Evolutionary conservation across 192 early-diverging fungal species (phyloP).

Genomic region (Linnemannia schmuckeri): DNA sequence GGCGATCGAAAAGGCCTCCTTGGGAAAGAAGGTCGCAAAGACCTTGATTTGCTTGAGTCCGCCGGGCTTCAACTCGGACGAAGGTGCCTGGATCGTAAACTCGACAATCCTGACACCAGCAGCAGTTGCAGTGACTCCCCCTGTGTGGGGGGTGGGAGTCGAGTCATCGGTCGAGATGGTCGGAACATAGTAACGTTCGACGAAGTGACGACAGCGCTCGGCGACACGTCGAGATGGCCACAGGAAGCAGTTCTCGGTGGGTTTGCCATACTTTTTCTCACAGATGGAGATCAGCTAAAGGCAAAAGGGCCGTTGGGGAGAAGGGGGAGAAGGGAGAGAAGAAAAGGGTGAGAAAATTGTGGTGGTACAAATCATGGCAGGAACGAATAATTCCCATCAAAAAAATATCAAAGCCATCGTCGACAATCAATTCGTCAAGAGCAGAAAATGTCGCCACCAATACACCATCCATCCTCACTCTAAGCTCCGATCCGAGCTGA

Average conservation of each 20-base stretch:
- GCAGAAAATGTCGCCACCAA: constrained; percentile 6
- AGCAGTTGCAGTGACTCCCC: constrained; percentile 9
- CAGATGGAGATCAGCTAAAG: constrained; percentile 58
- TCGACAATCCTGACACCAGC: constrained; percentile 73
- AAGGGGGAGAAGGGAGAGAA: neutral
- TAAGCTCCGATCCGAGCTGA: neutral
- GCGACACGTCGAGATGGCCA: constrained; percentile 80
- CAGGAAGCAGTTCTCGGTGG: constrained; percentile 76
- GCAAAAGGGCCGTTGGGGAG: neutral
- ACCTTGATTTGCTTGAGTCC: constrained; percentile 56
- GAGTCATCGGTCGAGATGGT: constrained; percentile 45
- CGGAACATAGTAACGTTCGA: constrained; percentile 62
- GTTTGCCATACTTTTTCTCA: constrained; percentile 74
- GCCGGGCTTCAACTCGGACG: constrained; percentile 59
- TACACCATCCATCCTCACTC: neutral
- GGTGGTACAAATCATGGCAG: neutral
- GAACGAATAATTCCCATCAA: neutral
- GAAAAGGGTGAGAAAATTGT: neutral
- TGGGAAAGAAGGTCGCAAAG: constrained; percentile 83
- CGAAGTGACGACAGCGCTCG: constrained; percentile 75
- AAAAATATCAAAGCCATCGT: neutral
- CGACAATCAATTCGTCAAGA: neutral
- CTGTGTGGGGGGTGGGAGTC: constrained; percentile 43
- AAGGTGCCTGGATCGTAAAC: constrained; percentile 67
- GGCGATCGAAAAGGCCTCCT: constrained; percentile 74